phyloP scores from a whole-genome alignment of 768 basidiomycete genomes.

The Leccinellum rugosiceps region DNA sequence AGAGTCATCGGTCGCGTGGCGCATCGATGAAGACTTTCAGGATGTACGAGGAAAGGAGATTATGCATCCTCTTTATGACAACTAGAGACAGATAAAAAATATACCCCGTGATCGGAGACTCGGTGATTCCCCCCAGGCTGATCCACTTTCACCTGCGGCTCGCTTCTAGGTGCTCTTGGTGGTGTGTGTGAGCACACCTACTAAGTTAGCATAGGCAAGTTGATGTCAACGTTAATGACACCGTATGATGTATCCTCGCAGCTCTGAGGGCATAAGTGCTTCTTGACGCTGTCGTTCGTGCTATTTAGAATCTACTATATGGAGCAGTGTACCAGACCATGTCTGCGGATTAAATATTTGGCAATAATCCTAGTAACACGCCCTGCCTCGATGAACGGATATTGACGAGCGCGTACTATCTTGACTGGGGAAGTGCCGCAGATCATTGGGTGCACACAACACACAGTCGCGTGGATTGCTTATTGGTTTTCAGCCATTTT shows the following conservation, averaged over 20 bases:
- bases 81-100: neutral
- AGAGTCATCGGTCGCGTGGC: constrained; percentile 50
- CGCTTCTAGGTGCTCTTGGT: neutral
- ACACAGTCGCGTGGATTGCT: neutral
- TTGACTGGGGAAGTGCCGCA: neutral
- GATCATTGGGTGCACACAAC: neutral
- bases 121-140: neutral
- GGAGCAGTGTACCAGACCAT: neutral
- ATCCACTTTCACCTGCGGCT: neutral
- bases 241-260: neutral
- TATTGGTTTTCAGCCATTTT: neutral
- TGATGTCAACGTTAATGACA: neutral
- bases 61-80: neutral
- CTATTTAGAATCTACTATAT: too few species aligned
- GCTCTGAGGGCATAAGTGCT: neutral
- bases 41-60: constrained; percentile 46
- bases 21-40: constrained; percentile 44
- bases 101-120: neutral
- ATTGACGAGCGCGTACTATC: neutral
- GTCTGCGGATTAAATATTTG: too few species aligned
- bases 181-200: neutral
- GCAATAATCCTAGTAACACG: too few species aligned
- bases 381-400: neutral
- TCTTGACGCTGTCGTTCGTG: neutral
- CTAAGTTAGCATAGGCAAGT: neutral